Evolutionary conservation across 1,284 basidiomycete species (phyloP), one percentile per base, ranked within the genome.

Genomic region (Puccinia coronata): DNA sequence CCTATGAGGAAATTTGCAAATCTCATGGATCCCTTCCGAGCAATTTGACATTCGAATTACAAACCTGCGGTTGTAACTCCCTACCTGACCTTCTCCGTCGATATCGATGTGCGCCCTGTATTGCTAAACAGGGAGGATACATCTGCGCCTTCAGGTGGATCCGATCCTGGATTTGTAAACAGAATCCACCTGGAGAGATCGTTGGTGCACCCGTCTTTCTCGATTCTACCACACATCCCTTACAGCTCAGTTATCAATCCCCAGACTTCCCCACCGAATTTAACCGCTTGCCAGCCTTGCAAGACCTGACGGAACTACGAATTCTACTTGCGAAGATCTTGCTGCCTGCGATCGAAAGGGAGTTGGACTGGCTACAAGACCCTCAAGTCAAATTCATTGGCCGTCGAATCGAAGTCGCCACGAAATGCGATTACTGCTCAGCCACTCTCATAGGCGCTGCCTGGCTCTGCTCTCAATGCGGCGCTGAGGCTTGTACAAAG

Each of bases 341-440:
- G 25, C n/a, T 63, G 47, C 70, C 69, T 0, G 47, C 43, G n/a
- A 41, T 80, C 11, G 23, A 73, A 80, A 25, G n/a, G 4, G 78
- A 80, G 47, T n/a, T 72, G 16, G 43, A 36, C 23, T 71, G 53
- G 43, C 65, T 65, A 36, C 25, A 63, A 18, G 70, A 80, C 8
- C 53, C 49, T 47, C 47, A 57, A 25, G 70, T 80, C 20, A 63
- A 59, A 18, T 80, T 73, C 41, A 80, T 72, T 55, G 78, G 70
- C 1, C 69, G 70, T 16, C 55, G 59, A 47, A 61, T 80, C 20
- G 78, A 80, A n/a, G 1, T 65, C 11, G 55, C 51, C 4, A 73
- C 59, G 9, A 80, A 72, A n/a, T 80, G 78, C 51, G 78, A 80
- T 65, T 80, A 80, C 71, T 80, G 78, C 36, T 73, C 59, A 23